Evolutionary conservation across 768 basidiomycete species (phyloP), one percentile per base, ranked within the genome.

Genomic region (Hebeloma cylindrosporum): DNA sequence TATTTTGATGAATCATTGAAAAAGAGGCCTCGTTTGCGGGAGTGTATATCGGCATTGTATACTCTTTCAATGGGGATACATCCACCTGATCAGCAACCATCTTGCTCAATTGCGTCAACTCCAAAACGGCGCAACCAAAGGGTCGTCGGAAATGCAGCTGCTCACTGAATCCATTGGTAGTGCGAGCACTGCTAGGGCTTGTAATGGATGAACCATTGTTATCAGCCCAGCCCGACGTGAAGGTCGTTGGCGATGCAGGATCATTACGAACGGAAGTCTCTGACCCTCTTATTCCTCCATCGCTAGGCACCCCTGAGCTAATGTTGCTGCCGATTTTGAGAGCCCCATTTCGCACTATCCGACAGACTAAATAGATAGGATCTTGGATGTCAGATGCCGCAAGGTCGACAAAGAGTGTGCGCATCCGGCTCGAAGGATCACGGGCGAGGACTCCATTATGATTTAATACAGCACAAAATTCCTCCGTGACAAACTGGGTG

Each of bases 111-210:
- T 90, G 87, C 0, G 82, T 80, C 28, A 98, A 66, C 57, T 96
- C 91, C 42, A 97, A 68, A 7, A 96, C 85, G 2, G 95, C 95
- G 60, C 93, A 96, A n/a, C 93, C 95, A 60, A 98, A 93, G 0
- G 95, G 95, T 39, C 95, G 72, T 27, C 95, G 79, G 57, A 86
- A 87, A 43, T 78, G 77, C 18, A 64, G 51, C 6, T 67, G 60
- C n/a, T 79, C 79, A 18, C 35, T 47, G 32, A 50, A 38, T 30
- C 59, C 46, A 50, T 60, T 54, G 18, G 58, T n/a, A n/a, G n/a
- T 50, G 41, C 65, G 64, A 28, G 60, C 55, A 32, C 58, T 51
- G 23, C 50, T 47, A 25, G 59, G 44, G 29, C 44, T 54, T 4
- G 47, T 31, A 16, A 43, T 26, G 7, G 42, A 46, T 23, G 46